Evolutionary conservation across 2,329 filamentous ascomycete species (phyloP).

Genomic region (Triangularia setosa): DNA sequence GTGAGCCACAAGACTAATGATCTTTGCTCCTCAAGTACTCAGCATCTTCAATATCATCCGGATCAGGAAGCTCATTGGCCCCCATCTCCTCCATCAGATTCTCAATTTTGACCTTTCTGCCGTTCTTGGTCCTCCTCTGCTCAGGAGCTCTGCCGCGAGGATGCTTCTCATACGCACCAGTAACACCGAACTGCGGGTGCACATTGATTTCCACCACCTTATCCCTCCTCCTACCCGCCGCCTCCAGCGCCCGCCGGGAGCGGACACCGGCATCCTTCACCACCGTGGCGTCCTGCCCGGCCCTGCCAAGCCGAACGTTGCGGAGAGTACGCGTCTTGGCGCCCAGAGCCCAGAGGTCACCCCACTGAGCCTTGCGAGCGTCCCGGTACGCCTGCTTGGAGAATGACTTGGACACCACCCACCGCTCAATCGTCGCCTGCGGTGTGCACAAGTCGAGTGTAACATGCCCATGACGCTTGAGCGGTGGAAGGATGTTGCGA

Average conservation of each 20-base stretch:
- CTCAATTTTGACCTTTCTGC: conserved; percentile 35
- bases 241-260: conserved; percentile 31
- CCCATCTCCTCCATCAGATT: conserved; percentile 40
- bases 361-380: conserved; percentile 85
- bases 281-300: conserved; percentile 21
- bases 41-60: conserved; percentile 20
- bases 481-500: conserved; percentile 69
- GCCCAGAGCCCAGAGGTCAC: conserved; percentile 91
- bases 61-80: conserved; percentile 21
- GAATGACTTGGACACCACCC: conserved; percentile 83
- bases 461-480: conserved; percentile 86
- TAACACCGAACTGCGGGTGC: conserved; percentile 34
- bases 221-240: conserved; percentile 32
- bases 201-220: conserved; percentile 41
- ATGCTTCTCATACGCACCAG: conserved; percentile 37
- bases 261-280: conserved; percentile 46
- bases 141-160: conserved; percentile 27
- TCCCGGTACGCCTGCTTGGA: conserved; percentile 83
- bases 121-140: conserved; percentile 41
- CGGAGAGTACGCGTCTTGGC: conserved; percentile 76
- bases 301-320: conserved; percentile 55
- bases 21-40: conserved; percentile 14
- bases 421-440: conserved; percentile 79
- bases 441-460: conserved; percentile 90
- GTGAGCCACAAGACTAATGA: background rate